phyloP scores from a whole-genome alignment of 805 yeast genomes.

The Pichia thaimueangensis region DNA sequence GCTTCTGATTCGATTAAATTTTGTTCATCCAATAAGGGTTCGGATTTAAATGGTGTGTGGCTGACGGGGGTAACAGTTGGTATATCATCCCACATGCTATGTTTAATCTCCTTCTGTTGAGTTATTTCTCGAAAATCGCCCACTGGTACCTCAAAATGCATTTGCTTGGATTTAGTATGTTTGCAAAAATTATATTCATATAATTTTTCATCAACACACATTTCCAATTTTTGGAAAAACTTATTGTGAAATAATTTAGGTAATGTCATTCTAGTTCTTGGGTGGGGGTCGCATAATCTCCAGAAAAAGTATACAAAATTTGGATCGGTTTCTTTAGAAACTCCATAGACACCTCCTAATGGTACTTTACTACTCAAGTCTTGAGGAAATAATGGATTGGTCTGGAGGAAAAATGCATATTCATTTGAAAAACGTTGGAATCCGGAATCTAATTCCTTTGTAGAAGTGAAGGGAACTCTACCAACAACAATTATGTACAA shows the following conservation, averaged over 20 bases:
- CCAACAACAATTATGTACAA: constrained; percentile 54
- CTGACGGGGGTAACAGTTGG: too few species aligned
- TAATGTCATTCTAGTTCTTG: constrained; percentile 46
- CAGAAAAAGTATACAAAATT: constrained; percentile 36
- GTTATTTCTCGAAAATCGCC: constrained; percentile 9
- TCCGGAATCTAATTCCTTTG: constrained; percentile 39
- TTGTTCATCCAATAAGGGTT: too few species aligned
- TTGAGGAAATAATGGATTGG: constrained; percentile 39
- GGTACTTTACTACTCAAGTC: constrained; percentile 51
- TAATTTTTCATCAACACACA: constrained; percentile 46
- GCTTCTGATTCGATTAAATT: too few species aligned
- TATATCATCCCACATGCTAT: constrained; percentile 8
- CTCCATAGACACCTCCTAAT: constrained; percentile 29
- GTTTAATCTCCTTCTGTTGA: constrained; percentile 7
- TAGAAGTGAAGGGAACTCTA: constrained; percentile 53
- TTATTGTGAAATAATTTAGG: constrained; percentile 52
- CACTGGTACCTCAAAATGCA: constrained; percentile 8
- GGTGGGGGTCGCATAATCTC: constrained; percentile 65
- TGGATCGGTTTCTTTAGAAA: constrained; percentile 17
- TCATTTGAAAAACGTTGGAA: constrained; percentile 49
- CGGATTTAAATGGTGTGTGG: too few species aligned
- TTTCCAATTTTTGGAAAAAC: constrained; percentile 54
- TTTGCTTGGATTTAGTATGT: constrained; percentile 11
- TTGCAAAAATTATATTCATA: constrained; percentile 23
- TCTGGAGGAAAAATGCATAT: constrained; percentile 32